Conservation (phyloP, 345 rosid genomes). For the Gossypium anomalum region DNA sequence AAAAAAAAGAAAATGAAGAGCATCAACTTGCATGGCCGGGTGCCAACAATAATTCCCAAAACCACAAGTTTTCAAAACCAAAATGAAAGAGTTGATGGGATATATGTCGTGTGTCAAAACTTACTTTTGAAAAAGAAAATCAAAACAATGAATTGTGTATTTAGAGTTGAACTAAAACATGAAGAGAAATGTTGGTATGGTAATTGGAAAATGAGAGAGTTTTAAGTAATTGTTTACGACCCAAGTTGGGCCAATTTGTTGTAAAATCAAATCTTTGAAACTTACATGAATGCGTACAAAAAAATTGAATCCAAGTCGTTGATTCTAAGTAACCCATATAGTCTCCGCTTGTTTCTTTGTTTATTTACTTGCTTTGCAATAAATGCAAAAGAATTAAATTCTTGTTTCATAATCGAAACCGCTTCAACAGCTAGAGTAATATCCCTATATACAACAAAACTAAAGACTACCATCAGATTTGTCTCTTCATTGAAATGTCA, state of each 20-base stretch:
- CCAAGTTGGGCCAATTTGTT: background rate
- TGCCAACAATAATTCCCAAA: background rate
- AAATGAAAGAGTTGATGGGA: background rate
- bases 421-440: background rate
- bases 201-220: background rate
- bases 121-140: no score
- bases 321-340: background rate
- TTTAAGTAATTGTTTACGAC: background rate
- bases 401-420: constrained; percentile 7
- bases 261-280: constrained; percentile 2
- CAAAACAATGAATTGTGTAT: no score
- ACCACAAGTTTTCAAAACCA: background rate
- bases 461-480: background rate
- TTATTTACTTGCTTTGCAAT: background rate
- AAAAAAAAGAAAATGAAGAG: background rate
- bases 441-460: background rate
- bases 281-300: background rate
- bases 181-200: no score
- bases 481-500: background rate
- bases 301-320: background rate
- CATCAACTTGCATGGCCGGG: background rate
- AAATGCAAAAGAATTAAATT: background rate
- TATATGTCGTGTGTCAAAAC: no score
- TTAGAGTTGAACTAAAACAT: no score
- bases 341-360: background rate